phyloP scores from a whole-genome alignment of 768 basidiomycete species.

The Trametes coccinea region DNA sequence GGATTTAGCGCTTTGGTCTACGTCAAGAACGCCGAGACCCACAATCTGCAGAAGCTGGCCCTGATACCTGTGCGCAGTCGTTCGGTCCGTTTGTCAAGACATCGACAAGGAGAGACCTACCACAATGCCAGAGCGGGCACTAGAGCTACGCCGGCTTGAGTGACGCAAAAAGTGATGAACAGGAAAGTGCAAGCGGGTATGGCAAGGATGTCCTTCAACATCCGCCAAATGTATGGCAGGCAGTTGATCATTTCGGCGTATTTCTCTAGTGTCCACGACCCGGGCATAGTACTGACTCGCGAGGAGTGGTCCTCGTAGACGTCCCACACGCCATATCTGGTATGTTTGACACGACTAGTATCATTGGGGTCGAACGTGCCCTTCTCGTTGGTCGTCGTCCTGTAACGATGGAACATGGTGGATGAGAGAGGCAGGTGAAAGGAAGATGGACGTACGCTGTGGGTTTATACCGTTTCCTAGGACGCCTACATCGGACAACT shows the following conservation, averaged over 20 bases:
- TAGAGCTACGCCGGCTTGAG: slow-evolving; percentile 48
- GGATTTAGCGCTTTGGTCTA: background rate
- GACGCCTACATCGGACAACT: too few relatives aligned
- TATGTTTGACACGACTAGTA: slow-evolving; percentile 51
- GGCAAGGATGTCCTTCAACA: slow-evolving; percentile 60
- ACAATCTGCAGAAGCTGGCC: slow-evolving; percentile 67
- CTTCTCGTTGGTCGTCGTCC: slow-evolving; percentile 2
- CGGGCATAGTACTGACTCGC: slow-evolving; percentile 33
- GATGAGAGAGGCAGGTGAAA: too few relatives aligned
- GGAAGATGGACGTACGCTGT: background rate
- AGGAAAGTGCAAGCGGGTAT: slow-evolving; percentile 53
- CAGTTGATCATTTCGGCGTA: slow-evolving; percentile 47
- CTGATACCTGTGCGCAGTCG: slow-evolving; percentile 48
- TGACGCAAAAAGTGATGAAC: slow-evolving; percentile 45
- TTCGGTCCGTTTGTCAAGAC: slow-evolving; percentile 3
- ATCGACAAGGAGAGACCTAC: slow-evolving; percentile 33
- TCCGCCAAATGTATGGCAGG: slow-evolving; percentile 63
- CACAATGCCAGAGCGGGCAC: slow-evolving; percentile 67
- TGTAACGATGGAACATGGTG: background rate
- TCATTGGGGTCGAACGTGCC: slow-evolving; percentile 42
- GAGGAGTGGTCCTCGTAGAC: slow-evolving; percentile 24
- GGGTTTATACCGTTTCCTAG: background rate
- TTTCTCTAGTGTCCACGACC: slow-evolving; percentile 47
- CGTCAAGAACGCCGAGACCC: slow-evolving; percentile 21
- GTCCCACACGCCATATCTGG: slow-evolving; percentile 36